Percentiles rank a stretch among this genome's conserved stretches.
Evolutionary conservation across 2,329 filamentous ascomycete species (phyloP).

Genomic region (Cryphonectria naterciae): DNA sequence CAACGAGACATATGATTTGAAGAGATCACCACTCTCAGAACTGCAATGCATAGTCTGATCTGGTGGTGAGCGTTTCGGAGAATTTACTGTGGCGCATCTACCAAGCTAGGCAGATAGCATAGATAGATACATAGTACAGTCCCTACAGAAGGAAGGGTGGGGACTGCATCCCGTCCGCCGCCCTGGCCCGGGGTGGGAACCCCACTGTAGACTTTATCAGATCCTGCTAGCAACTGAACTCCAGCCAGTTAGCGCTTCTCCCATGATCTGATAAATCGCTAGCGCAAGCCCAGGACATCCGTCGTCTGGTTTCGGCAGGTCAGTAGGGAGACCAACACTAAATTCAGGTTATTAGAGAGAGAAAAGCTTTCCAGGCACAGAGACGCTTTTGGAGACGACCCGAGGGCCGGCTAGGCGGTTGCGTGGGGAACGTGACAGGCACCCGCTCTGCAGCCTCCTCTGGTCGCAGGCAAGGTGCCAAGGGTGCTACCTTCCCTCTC

Average conservation of each 20-base stretch:
- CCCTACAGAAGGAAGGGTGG: not conserved
- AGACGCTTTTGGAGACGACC: not conserved
- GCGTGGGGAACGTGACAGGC: not conserved
- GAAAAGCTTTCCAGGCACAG: not conserved
- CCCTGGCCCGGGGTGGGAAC: not conserved
- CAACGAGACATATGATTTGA: not conserved
- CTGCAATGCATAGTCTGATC: too few species aligned
- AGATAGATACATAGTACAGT: not conserved
- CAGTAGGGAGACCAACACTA: too few species aligned
- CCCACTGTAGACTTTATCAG: not conserved
- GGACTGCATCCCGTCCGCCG: not conserved
- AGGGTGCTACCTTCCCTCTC: not conserved
- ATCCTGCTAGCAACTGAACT: not conserved
- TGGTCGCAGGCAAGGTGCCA: not conserved
- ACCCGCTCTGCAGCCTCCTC: not conserved
- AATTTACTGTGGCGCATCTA: not conserved
- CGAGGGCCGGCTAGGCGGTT: not conserved
- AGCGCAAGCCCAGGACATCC: not conserved
- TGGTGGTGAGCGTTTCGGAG: not conserved
- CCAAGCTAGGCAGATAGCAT: not conserved
- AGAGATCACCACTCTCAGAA: too few species aligned
- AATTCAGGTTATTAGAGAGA: too few species aligned
- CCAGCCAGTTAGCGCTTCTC: not conserved
- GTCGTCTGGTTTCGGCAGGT: not conserved
- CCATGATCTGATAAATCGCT: constrained; percentile 6